Conservation (phyloP, 441 rosid species). For the Aleurites moluccanus region DNA sequence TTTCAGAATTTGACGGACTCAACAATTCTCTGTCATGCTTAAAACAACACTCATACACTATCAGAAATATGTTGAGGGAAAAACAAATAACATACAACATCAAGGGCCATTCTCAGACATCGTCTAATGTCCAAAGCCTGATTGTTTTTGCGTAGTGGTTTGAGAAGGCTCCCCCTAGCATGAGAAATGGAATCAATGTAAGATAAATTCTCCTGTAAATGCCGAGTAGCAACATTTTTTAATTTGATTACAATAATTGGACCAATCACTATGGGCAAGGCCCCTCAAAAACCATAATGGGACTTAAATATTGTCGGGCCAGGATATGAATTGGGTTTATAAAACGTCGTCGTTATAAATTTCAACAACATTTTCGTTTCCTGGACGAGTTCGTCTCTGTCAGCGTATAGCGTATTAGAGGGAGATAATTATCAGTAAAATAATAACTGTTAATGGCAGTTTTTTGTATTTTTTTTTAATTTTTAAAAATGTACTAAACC, state of each 20-base stretch:
- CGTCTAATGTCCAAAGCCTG: conserved; percentile 67
- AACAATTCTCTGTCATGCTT: not conserved
- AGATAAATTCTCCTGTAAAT: not conserved
- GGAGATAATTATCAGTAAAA: not conserved
- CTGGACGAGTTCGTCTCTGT: not conserved
- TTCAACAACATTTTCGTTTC: not conserved
- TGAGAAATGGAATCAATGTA: conserved; percentile 19
- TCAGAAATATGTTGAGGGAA: not conserved
- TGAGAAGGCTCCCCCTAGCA: conserved; percentile 90
- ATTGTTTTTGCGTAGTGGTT: conserved; percentile 65
- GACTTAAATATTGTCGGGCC: too few species aligned
- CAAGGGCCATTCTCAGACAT: conserved; percentile 78
- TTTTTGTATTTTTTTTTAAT: conserved; percentile 24
- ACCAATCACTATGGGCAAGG: too few species aligned
- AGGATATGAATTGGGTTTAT: too few species aligned
- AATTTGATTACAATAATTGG: too few species aligned
- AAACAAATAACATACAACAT: conserved; percentile 54
- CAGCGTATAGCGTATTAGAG: not conserved
- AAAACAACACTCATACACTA: not conserved
- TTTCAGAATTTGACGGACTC: conserved; percentile 9
- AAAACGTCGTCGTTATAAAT: not conserved
- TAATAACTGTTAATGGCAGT: conserved; percentile 30
- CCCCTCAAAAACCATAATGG: too few species aligned
- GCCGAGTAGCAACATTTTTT: too few species aligned
- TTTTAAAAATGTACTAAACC: not conserved